These are phyloP conservation scores for Phaeophleospora eucalypticola DNA, from an alignment of 2,329 filamentous ascomycete species.

Conservation along the genomic window DNA sequence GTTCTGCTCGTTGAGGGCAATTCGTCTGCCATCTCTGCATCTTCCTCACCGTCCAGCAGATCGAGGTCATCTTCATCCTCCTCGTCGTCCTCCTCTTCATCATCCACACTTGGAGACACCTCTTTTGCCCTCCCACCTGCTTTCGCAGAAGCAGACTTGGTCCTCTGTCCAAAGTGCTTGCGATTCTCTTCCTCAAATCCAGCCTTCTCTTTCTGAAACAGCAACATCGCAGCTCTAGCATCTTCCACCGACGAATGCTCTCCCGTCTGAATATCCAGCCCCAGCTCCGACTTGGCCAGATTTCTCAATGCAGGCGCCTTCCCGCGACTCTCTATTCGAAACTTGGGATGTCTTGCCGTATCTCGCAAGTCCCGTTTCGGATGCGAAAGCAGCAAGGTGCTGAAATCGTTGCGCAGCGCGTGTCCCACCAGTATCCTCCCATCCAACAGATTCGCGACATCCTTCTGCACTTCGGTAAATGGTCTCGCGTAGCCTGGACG, in stretches of 20 bases:
- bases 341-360: slow-evolving; percentile 72
- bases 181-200: slow-evolving; percentile 79
- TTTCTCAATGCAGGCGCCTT: slow-evolving; percentile 65
- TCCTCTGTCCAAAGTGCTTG: slow-evolving; percentile 53
- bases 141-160: slow-evolving; percentile 12
- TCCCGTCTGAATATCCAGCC: slow-evolving; percentile 56
- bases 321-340: slow-evolving; percentile 64
- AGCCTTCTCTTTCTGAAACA: slow-evolving; percentile 79
- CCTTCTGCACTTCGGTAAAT: slow-evolving; percentile 72
- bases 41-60: slow-evolving; percentile 29
- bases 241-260: slow-evolving; percentile 66
- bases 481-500: slow-evolving; percentile 41
- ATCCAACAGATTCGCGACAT: slow-evolving; percentile 64
- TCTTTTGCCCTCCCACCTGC: slow-evolving; percentile 16
- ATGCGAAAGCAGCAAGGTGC: slow-evolving; percentile 72
- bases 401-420: slow-evolving; percentile 72
- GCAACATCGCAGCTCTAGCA: slow-evolving; percentile 81
- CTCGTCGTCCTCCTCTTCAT: slow-evolving; percentile 22
- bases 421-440: slow-evolving; percentile 77
- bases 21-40: slow-evolving; percentile 20
- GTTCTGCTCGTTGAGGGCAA: slow-evolving; percentile 21
- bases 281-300: slow-evolving; percentile 54
- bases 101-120: slow-evolving; percentile 20
- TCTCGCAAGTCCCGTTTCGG: slow-evolving; percentile 76
- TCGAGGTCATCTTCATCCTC: slow-evolving; percentile 25